Conservation (phyloP, 306 rosid genomes). For the Prunus armeniaca region DNA sequence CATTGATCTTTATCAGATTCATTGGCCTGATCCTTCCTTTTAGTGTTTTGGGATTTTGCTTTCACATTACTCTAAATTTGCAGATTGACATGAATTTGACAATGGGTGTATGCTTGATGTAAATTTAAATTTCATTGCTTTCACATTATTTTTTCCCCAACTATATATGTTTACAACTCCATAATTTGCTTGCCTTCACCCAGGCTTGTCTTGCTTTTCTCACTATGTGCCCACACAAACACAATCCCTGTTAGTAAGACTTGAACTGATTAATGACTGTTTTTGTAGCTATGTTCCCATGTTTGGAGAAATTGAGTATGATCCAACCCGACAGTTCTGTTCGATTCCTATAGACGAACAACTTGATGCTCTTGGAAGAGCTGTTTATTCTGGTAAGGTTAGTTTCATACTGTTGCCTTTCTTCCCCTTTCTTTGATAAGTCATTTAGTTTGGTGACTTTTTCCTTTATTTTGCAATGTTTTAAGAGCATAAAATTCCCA, state of each 20-base stretch:
- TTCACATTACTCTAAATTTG: neutral
- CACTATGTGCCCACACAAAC: too few relatives aligned
- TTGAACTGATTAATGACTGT: slow-evolving; percentile 1
- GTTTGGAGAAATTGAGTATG: slow-evolving; percentile 89
- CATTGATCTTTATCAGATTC: slow-evolving; percentile 91
- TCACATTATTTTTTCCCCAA: neutral
- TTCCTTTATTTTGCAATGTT: neutral
- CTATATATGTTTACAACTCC: neutral
- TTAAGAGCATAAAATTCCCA: neutral
- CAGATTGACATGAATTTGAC: too few relatives aligned
- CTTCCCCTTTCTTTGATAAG: neutral
- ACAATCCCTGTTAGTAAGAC: neutral
- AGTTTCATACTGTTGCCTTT: slow-evolving; percentile 4
- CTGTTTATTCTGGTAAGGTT: slow-evolving; percentile 73
- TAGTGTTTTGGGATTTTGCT: neutral
- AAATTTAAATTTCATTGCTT: too few relatives aligned
- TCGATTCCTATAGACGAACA: slow-evolving; percentile 70
- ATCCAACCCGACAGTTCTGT: slow-evolving; percentile 54
- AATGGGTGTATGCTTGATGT: too few relatives aligned
- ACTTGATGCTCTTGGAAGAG: slow-evolving; percentile 65
- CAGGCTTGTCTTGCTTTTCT: too few relatives aligned
- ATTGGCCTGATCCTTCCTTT: slow-evolving; percentile 69
- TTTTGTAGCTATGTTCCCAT: slow-evolving; percentile 74
- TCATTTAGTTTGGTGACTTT: slow-evolving; percentile 4
- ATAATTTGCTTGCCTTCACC: neutral